Evolutionary conservation across 2,329 filamentous ascomycete genomes (phyloP).

Genomic region (Colletotrichum graminicola): DNA sequence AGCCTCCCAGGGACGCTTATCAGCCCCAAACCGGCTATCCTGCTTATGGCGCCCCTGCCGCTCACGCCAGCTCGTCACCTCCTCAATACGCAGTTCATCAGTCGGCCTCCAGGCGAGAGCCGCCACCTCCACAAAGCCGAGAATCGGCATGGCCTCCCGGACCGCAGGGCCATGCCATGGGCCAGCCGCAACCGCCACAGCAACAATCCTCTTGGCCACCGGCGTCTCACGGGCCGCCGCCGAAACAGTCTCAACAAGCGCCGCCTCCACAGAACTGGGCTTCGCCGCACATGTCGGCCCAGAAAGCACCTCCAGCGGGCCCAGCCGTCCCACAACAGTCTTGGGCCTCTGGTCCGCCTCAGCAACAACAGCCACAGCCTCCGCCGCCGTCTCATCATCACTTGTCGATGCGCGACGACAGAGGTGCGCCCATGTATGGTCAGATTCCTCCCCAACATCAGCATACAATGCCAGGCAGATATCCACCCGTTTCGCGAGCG

Average conservation of each 20-base stretch:
- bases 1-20: constrained; percentile 56
- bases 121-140: constrained; percentile 50
- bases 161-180: constrained; percentile 45
- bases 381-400: constrained; percentile 41
- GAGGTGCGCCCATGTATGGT: constrained; percentile 53
- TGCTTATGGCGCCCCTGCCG: constrained; percentile 55
- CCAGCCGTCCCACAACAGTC: constrained; percentile 51
- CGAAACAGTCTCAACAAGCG: constrained; percentile 46
- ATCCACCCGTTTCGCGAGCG: constrained; percentile 54
- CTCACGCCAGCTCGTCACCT: constrained; percentile 63
- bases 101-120: constrained; percentile 59
- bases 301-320: constrained; percentile 52
- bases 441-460: constrained; percentile 46
- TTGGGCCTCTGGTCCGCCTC: constrained; percentile 46
- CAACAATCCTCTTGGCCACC: constrained; percentile 52
- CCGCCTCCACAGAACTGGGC: constrained; percentile 51
- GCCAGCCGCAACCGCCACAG: constrained; percentile 46
- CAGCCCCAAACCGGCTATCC: constrained; percentile 58
- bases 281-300: constrained; percentile 53
- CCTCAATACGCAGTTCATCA: constrained; percentile 66
- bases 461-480: constrained; percentile 55
- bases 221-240: constrained; percentile 50
- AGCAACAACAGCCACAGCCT: constrained; percentile 45
- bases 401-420: constrained; percentile 53
- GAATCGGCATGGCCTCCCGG: constrained; percentile 53